These are phyloP conservation scores for Paramecium caudatum DNA, from an alignment of 73 alveolate species.

Conservation along the genomic window DNA sequence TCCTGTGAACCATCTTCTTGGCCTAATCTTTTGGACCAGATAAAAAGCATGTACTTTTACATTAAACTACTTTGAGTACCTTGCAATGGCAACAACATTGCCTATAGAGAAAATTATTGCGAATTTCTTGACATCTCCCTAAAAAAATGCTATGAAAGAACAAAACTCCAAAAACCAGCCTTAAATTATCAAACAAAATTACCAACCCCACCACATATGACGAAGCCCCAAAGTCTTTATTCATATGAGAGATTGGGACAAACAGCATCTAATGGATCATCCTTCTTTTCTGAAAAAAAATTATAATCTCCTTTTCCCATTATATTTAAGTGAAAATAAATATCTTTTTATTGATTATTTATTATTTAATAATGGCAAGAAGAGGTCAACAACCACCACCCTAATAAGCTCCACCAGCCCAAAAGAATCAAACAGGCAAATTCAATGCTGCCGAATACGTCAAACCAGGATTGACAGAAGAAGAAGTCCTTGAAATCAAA, in stretches of 20 bases:
- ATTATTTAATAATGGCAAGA: constrained; percentile 40
- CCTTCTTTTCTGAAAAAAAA: constrained; percentile 40
- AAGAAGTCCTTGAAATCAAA: constrained; percentile 93
- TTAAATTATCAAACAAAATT: neutral
- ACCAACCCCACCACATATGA: constrained; percentile 53
- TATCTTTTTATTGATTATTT: constrained; percentile 18
- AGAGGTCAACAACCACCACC: constrained; percentile 62
- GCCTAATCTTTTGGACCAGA: constrained; percentile 64
- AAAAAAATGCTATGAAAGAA: constrained; percentile 47
- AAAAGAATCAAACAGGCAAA: constrained; percentile 35
- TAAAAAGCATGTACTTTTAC: constrained; percentile 42
- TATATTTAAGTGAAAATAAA: constrained; percentile 18
- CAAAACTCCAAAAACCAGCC: constrained; percentile 65
- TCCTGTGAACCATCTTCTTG: constrained; percentile 20
- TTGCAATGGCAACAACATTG: constrained; percentile 15
- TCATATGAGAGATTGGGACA: constrained; percentile 31
- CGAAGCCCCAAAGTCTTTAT: constrained; percentile 53
- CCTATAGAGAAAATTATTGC: constrained; percentile 58
- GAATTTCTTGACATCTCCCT: constrained; percentile 22
- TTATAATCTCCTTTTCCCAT: constrained; percentile 58
- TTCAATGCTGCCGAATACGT: constrained; percentile 70
- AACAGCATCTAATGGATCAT: constrained; percentile 53
- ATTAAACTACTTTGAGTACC: neutral
- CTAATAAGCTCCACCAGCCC: constrained; percentile 36
- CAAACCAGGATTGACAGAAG: constrained; percentile 94